Percentiles rank a stretch among this genome's conserved stretches.
phyloP scores from a whole-genome alignment of 352 stramenopile species.

The Blastocystis sp. region DNA sequence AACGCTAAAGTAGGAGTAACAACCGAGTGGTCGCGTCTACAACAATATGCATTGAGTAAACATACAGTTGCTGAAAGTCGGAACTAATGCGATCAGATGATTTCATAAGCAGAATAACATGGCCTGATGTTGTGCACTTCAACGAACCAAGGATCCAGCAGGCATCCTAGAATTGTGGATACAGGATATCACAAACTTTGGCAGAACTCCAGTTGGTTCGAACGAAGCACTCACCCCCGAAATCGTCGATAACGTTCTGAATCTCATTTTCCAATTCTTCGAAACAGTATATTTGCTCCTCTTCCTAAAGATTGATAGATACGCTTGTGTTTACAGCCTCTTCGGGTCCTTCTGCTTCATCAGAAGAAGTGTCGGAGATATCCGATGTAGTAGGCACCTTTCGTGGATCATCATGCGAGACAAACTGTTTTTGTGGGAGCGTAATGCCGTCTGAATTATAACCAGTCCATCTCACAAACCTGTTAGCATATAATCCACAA shows the following conservation, averaged over 20 bases:
- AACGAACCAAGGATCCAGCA: conserved; percentile 19
- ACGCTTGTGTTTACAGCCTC: neutral
- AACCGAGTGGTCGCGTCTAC: neutral
- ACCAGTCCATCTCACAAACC: neutral
- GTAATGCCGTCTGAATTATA: neutral
- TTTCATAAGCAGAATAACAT: conserved; percentile 44
- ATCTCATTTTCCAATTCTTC: conserved; percentile 25
- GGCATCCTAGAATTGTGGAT: neutral
- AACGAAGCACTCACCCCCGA: conserved; percentile 46
- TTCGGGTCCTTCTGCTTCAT: neutral
- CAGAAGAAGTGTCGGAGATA: neutral
- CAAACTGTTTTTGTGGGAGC: neutral
- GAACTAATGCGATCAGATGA: conserved; percentile 7
- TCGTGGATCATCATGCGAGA: conserved; percentile 11
- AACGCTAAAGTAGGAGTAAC: neutral
- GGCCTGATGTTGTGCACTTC: conserved; percentile 35
- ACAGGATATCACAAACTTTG: neutral
- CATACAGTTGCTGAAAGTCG: neutral
- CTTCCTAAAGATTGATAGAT: neutral
- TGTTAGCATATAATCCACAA: conserved; percentile 15
- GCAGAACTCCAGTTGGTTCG: conserved; percentile 39
- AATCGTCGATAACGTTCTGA: conserved; percentile 3
- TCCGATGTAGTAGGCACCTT: neutral
- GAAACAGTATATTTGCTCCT: neutral
- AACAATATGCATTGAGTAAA: neutral